A percentile compares a stretch with the other conserved stretches of the same genome.
Conservation (phyloP, 2,329 filamentous ascomycete genomes). For the Trichoderma citrinoviride region DNA sequence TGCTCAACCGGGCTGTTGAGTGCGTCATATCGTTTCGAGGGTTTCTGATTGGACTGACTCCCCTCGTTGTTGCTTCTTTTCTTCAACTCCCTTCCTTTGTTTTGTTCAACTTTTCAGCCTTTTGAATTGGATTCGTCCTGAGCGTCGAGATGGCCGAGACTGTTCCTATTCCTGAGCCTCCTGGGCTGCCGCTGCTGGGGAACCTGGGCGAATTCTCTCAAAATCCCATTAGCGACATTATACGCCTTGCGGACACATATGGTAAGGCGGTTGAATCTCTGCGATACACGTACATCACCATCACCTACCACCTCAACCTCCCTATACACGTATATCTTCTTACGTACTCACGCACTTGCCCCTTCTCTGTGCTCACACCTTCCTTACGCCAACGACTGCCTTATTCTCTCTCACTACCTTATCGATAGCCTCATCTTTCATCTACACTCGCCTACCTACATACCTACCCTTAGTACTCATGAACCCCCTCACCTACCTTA, state of each 20-base stretch:
- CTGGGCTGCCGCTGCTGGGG: slow-evolving; percentile 62
- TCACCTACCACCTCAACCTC: background rate
- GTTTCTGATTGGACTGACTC: no score
- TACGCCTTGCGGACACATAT: slow-evolving; percentile 61
- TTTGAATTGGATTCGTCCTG: background rate
- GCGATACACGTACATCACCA: background rate
- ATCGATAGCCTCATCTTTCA: no score
- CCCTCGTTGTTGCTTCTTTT: background rate
- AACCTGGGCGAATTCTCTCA: slow-evolving; percentile 63
- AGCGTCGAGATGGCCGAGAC: slow-evolving; percentile 34
- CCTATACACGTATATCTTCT: no score
- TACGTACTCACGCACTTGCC: no score
- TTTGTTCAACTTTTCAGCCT: background rate
- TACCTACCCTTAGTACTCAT: no score
- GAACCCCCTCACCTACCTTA: background rate
- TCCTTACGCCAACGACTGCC: no score
- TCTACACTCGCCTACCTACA: no score
- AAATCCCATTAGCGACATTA: slow-evolving; percentile 55
- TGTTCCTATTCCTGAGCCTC: slow-evolving; percentile 60
- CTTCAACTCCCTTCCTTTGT: no score
- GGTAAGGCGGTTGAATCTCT: slow-evolving; percentile 43
- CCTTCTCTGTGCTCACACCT: no score
- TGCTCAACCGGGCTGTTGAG: no score
- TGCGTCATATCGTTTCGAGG: no score
- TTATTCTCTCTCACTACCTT: no score